Evolutionary conservation across 108 stramenopile genomes (phyloP), one percentile per base, ranked within the genome.

Genomic region (Phaeodactylum tricornutum): DNA sequence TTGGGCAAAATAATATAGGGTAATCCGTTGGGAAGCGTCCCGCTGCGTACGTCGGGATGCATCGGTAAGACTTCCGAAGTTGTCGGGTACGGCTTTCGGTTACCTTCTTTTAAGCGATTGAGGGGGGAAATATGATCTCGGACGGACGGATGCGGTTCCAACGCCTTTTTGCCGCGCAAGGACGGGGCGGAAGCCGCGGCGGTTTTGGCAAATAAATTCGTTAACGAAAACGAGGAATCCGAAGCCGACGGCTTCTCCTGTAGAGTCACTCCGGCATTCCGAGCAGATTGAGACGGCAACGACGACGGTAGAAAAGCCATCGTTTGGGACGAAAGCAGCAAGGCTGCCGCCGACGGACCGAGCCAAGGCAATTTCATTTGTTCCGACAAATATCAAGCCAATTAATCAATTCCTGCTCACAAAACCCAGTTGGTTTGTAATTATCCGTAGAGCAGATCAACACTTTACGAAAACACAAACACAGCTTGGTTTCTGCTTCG

Each of bases 1-100:
- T 97, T 97, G 55, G 93, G 93, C 23, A 97, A 70, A 54, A 97
- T 93, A 12, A 90, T 72, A 62, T 96, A 97, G 5, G 72, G 69
- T 9, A 97, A 68, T 17, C 96, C 96, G 67, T 97, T 97, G 33
- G 70, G 61, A 26, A 97, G 66, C 17, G 69, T 67, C 11, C 92
- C 92, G 26, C 59, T 66, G 31, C 48, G 34, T 8, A 94, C 79
- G 43, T 65, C 50, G 15, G 87, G 84, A 41, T 94, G 92, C 21
- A 81, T 34, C n/a, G 87, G 88, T 9, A 93, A 59, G 9, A 51
- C 14, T 28, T 67, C 57, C 30, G 65, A 57, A 19, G 36, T 47
- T 0, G 31, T 30, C 5, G 48, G 40, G 11, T 25, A 14, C 15
- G 14, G 3, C 1, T 26, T 31, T 35, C 55, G 50, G 23, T 53